Evolutionary conservation across 2,329 filamentous ascomycete species (phyloP), one percentile per base, ranked within the genome.

Genomic region (Hirsutella rhossiliensis): DNA sequence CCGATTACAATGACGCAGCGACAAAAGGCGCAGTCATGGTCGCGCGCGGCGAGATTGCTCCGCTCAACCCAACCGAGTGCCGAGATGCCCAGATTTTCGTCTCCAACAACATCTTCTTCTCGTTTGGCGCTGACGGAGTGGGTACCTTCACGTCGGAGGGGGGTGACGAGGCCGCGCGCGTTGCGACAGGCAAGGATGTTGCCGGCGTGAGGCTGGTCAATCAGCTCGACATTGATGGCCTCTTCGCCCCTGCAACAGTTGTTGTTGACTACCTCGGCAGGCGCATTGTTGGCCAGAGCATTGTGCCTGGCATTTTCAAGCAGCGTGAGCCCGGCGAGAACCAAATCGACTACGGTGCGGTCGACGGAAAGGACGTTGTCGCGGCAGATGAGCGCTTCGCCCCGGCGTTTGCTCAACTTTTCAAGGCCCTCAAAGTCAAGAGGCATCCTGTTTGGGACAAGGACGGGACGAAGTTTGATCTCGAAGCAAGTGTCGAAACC

Each of bases 31-130:
- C 92, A 29, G 85, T 96, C 39, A 72, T 97, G 52, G 90, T 98
- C 43, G 90, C 89, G 20, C 78, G 87, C 45, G 92, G 92, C 43
- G 92, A 98, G 62, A 84, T 98, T 50, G 82, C 88, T 18, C 87
- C 92, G 7, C 68, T 98, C 44, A 98, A 98, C 67, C 94, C 92
- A 7, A 97, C 90, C 0, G 92, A 98, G 66, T 81, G 75, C 50
- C 79, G 76, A 52, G 90, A 98, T 62, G 92, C 92, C 4, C 92
- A 98, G 62, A 98, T 98, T 52, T 98, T 95, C 57, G 90, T 98
- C 20, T 96, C 97, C 72, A 97, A 97, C 73, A 98, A 98, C 66
- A 88, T 98, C 53, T 98, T 98, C 71, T 98, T 95, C 71, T 97
- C 92, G 1, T 97, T 96, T 55, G 92, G 92, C 49, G 90, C 92